Evolutionary conservation across 2,329 filamentous ascomycete species (phyloP).

Genomic region (Colletotrichum lindemuthianum): DNA sequence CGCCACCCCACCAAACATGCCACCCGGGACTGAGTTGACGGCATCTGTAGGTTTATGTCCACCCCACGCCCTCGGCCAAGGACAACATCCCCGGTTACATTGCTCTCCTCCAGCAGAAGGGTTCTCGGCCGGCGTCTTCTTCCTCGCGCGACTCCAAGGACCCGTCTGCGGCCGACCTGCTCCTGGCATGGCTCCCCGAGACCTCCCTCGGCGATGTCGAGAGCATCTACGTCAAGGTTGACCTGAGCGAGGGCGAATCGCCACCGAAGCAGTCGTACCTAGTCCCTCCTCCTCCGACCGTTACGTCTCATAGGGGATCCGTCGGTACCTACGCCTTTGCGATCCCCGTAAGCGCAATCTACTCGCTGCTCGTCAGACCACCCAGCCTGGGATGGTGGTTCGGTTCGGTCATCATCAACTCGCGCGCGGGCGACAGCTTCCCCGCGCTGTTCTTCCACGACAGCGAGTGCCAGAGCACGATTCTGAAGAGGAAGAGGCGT

Average conservation of each 20-base stretch:
- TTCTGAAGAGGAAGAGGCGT: conserved; percentile 89
- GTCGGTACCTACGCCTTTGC: conserved; percentile 90
- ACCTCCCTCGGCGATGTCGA: conserved; percentile 85
- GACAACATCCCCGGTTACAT: conserved; percentile 97
- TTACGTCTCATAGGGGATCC: conserved; percentile 77
- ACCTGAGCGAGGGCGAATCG: conserved; percentile 82
- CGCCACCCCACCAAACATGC: conserved; percentile 17
- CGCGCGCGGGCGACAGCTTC: conserved; percentile 88
- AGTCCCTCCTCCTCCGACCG: conserved; percentile 89
- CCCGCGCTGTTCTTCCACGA: conserved; percentile 98
- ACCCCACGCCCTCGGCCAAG: conserved; percentile 90
- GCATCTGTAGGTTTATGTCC: conserved; percentile 82
- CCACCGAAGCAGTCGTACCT: conserved; percentile 89
- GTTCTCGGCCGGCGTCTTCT: conserved; percentile 58
- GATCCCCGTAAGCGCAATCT: conserved; percentile 88
- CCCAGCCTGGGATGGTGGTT: conserved; percentile 99
- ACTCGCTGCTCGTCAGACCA: conserved; percentile 88
- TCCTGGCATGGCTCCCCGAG: conserved; percentile 95
- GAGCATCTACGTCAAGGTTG: conserved; percentile 94
- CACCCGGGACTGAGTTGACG: conserved; percentile 17
- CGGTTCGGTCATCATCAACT: conserved; percentile 94
- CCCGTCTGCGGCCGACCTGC: conserved; percentile 74
- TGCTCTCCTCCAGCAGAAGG: conserved; percentile 90
- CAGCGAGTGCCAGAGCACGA: conserved; percentile 94
- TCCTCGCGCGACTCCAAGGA: conserved; percentile 49